Conservation (phyloP, 1,139 yeast species). For the Pichia sp. region DNA sequence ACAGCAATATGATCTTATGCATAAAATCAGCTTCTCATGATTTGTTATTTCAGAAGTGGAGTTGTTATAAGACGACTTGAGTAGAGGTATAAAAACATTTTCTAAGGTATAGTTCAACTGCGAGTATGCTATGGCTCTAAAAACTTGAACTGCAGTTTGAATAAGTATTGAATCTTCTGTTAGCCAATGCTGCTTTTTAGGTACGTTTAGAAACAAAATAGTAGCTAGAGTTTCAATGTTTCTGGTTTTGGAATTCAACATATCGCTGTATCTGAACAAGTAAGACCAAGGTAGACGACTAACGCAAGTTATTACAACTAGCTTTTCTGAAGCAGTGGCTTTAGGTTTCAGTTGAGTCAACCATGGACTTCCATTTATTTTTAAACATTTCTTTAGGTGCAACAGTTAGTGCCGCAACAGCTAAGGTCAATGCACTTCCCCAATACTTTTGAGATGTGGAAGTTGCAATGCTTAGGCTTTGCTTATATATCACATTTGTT, state of each 20-base stretch:
- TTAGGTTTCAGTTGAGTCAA: conserved; percentile 47
- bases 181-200: conserved; percentile 67
- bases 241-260: conserved; percentile 78
- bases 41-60: conserved; percentile 49
- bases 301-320: conserved; percentile 55
- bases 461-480: conserved; percentile 38
- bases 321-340: conserved; percentile 47
- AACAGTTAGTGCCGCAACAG: conserved; percentile 71
- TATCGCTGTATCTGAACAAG: conserved; percentile 77
- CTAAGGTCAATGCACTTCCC: conserved; percentile 63
- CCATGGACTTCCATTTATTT: conserved; percentile 62
- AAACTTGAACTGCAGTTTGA: conserved; percentile 59
- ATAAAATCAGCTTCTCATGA: conserved; percentile 65
- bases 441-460: conserved; percentile 50
- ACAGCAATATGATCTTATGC: conserved; percentile 63
- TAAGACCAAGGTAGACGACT: conserved; percentile 86
- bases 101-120: conserved; percentile 77
- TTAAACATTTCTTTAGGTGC: conserved; percentile 74
- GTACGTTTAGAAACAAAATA: conserved; percentile 43
- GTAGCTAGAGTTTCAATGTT: conserved; percentile 38
- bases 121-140: conserved; percentile 70
- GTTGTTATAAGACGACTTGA: conserved; percentile 52
- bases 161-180: conserved; percentile 54
- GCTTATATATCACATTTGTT: conserved; percentile 50
- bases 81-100: conserved; percentile 57